These are phyloP conservation scores for Flueggea neowawraea DNA, from an alignment of 441 rosid genomes.

Conservation along the genomic window DNA sequence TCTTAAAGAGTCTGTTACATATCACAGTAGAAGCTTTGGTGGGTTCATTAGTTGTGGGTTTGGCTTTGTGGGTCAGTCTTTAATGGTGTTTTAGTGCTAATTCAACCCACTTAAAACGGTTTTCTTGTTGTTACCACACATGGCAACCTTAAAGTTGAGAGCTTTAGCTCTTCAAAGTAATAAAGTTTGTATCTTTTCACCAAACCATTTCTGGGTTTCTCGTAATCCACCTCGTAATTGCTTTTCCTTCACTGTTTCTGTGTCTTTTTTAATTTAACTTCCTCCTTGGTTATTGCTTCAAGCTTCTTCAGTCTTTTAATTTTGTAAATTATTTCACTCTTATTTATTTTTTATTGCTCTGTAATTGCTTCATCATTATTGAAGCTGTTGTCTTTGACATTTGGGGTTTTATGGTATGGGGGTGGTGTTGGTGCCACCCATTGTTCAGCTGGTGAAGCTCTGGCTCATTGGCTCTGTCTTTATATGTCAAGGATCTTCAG, in stretches of 20 bases:
- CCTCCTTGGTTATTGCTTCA: constrained; percentile 45
- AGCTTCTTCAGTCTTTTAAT: constrained; percentile 24
- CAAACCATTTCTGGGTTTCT: constrained; percentile 38
- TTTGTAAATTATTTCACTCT: constrained; percentile 5
- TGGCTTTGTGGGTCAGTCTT: not conserved
- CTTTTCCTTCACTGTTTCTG: constrained; percentile 55
- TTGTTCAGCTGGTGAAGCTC: constrained; percentile 45
- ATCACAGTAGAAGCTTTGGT: constrained; percentile 3
- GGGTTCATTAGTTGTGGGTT: not conserved
- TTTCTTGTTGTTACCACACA: constrained; percentile 18
- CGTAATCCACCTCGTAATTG: constrained; percentile 27
- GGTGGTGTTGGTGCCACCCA: constrained; percentile 32
- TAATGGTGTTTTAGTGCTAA: constrained; percentile 13
- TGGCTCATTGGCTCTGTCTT: constrained; percentile 43
- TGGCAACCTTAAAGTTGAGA: constrained; percentile 21
- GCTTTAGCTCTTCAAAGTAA: constrained; percentile 14
- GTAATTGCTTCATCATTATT: constrained; percentile 20
- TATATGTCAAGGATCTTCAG: constrained; percentile 54
- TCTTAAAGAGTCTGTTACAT: constrained; percentile 21
- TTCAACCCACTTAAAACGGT: constrained; percentile 11
- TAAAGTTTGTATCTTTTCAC: constrained; percentile 29
- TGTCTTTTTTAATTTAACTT: constrained; percentile 27
- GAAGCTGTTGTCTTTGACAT: constrained; percentile 33
- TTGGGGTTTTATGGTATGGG: constrained; percentile 63
- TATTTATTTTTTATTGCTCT: not conserved